Evolutionary conservation across 306 rosid species (phyloP), one percentile per base, ranked within the genome.

Genomic region (Medicago lupulina): DNA sequence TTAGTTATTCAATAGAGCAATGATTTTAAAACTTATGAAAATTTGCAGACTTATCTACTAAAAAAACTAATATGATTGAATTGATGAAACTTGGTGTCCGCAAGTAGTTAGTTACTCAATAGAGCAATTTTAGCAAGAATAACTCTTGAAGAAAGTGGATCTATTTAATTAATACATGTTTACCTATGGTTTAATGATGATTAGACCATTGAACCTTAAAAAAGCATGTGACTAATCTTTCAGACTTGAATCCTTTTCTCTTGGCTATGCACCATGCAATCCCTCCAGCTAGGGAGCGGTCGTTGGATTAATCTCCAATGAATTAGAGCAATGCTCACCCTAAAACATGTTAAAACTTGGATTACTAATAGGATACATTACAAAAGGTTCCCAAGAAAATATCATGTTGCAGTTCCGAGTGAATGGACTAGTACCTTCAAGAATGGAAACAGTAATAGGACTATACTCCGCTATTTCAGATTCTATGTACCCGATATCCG

Each of bases 401-500:
- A 41, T 47, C 44, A 25, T 39, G 46, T 39, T 43, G 19, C 41
- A 40, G 71, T 68, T 69, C 9, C 6, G 19, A 34, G 67, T 39
- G 50, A 50, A 51, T n/a, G 66, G 70, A 65, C 36, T 3, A 4
- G 14, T 54, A 65, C 83, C 79, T 64, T 79, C 47, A 72, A 72
- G 28, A 53, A 18, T 70, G 58, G 64, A 69, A 23, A 34, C 38
- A 54, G 54, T 19, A 54, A 17, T 31, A 49, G 44, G 38, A 71
- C 43, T 41, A 70, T 76, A 41, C 34, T 23, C 67, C 1, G 15
- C 58, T 3, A 43, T 16, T 58, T n/a, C 17, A 77, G 61, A 58
- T 13, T 23, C 12, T 58, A 53, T 39, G 41, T 9, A 28, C 51
- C 44, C 10, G 21, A 34, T 25, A 47, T 67, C 46, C 55, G 74